phyloP scores from a whole-genome alignment of 306 rosid genomes.

The Aeschynomene evenia region DNA sequence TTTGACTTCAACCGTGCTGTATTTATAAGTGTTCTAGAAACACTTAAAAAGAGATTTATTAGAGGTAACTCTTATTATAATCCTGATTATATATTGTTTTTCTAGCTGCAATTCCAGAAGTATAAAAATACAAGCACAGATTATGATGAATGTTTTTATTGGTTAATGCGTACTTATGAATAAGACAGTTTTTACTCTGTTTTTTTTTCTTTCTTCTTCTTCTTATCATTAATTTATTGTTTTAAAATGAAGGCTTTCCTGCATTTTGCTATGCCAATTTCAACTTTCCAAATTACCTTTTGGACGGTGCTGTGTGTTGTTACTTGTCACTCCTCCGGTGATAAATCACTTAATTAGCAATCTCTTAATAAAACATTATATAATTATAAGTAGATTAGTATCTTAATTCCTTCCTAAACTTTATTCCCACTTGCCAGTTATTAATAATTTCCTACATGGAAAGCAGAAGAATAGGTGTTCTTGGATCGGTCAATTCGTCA shows the following conservation, averaged over 20 bases:
- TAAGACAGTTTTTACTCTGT: not conserved
- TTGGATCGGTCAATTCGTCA: conserved; percentile 47
- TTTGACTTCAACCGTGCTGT: too few species aligned
- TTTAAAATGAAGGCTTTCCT: not conserved
- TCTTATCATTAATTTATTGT: not conserved
- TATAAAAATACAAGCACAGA: not conserved
- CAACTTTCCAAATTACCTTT: not conserved
- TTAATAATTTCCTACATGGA: not conserved
- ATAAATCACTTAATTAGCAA: not conserved
- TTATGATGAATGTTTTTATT: not conserved
- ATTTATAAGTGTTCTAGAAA: too few species aligned
- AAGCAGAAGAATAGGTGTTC: not conserved
- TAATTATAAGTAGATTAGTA: too few species aligned
- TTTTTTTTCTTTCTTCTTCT: not conserved
- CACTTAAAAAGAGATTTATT: too few species aligned
- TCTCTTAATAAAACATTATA: not conserved
- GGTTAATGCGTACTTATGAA: not conserved
- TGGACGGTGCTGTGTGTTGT: not conserved
- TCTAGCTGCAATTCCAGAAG: not conserved
- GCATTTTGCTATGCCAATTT: not conserved
- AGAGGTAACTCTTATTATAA: not conserved
- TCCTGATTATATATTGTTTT: not conserved
- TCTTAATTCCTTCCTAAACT: not conserved
- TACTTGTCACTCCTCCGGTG: not conserved
- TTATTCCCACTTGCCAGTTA: not conserved